A percentile compares a stretch with the other conserved stretches of the same genome.
phyloP scores from a whole-genome alignment of 1,284 basidiomycete genomes.

The Leucoagaricus sp. region DNA sequence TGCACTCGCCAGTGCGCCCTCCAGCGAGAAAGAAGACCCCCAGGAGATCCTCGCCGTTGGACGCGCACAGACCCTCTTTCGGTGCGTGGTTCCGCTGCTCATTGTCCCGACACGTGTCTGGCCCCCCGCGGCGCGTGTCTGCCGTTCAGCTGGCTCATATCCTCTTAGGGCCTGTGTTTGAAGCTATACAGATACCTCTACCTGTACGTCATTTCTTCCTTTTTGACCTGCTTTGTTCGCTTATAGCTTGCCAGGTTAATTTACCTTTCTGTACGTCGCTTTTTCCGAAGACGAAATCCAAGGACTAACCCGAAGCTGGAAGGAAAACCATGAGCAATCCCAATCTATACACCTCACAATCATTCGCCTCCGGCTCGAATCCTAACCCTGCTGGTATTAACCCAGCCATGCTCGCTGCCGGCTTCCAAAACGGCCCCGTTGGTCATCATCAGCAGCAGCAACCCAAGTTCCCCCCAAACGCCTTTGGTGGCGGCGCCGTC shows the following conservation, averaged over 20 bases:
- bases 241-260: neutral
- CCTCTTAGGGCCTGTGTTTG: neutral
- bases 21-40: too few species aligned
- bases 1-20: too few species aligned
- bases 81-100: conserved; percentile 8
- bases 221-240: neutral
- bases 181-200: neutral
- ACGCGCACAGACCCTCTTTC: conserved; percentile 6
- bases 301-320: neutral
- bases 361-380: conserved; percentile 18
- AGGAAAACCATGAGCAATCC: conserved; percentile 16
- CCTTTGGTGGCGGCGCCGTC: conserved; percentile 17
- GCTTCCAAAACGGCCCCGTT: conserved; percentile 11
- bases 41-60: conserved; percentile 2
- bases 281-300: neutral
- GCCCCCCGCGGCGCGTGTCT: conserved; percentile 11
- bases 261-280: conserved; percentile 1
- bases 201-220: neutral
- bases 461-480: conserved; percentile 18
- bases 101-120: conserved; percentile 15
- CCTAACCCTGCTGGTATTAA: conserved; percentile 26
- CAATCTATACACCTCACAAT: conserved; percentile 13
- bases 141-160: conserved; percentile 9
- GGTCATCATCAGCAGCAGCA: conserved; percentile 16
- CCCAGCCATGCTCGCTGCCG: conserved; percentile 36